Evolutionary conservation across 129 eudicot genomes (phyloP).

Genomic region (Helianthus annuus): DNA sequence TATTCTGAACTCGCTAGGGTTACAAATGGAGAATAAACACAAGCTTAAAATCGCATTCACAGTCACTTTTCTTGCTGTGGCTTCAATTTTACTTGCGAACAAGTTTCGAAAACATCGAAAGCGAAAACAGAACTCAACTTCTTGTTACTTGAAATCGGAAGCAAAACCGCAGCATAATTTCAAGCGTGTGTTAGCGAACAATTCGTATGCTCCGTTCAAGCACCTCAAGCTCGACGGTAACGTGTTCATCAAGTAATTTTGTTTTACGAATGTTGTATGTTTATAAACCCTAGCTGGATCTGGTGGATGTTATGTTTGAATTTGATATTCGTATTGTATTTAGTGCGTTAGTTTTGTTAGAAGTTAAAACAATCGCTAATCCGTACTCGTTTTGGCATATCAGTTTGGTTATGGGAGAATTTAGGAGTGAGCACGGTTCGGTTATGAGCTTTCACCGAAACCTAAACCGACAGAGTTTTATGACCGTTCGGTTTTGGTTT

Average conservation of each 20-base stretch:
- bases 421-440: no score
- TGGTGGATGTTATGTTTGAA: background rate
- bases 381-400: background rate
- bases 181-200: constrained; percentile 75
- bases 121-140: constrained; percentile 32
- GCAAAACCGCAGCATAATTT: constrained; percentile 60
- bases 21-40: constrained; percentile 35
- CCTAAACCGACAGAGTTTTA: no score
- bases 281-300: constrained; percentile 31
- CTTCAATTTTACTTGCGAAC: constrained; percentile 41
- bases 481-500: no score
- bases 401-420: background rate
- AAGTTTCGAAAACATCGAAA: constrained; percentile 38
- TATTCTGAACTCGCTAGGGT: background rate
- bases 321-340: no score
- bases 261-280: background rate
- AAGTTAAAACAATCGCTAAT: background rate
- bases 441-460: no score
- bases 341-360: background rate
- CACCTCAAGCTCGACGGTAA: constrained; percentile 58
- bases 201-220: constrained; percentile 72
- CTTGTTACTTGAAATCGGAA: constrained; percentile 65
- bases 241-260: background rate
- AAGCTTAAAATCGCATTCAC: constrained; percentile 46
- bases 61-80: constrained; percentile 42